Conservation (phyloP, 495 filamentous ascomycete genomes). For the Aspergillus mulundensis region DNA sequence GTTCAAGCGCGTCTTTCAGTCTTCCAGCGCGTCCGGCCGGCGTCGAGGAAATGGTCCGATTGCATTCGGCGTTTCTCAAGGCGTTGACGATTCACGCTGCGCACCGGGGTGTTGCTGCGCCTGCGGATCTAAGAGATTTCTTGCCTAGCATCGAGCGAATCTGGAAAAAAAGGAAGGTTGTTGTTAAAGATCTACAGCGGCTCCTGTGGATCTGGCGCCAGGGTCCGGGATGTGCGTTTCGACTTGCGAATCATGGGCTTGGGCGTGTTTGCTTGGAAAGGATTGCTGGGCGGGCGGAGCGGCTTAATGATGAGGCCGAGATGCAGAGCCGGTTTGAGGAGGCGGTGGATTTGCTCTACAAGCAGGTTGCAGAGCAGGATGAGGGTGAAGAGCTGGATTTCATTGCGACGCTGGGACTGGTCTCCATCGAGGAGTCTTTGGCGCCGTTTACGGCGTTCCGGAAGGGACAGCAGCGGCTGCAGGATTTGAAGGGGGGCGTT, state of each 20-base stretch:
- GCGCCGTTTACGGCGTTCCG: constrained; percentile 39
- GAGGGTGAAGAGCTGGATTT: constrained; percentile 25
- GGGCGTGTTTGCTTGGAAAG: constrained; percentile 37
- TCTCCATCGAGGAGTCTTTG: constrained; percentile 39
- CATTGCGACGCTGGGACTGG: constrained; percentile 32
- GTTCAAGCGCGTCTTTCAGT: not conserved
- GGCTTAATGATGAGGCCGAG: constrained; percentile 27
- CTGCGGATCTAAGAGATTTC: constrained; percentile 41
- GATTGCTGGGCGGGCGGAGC: constrained; percentile 13
- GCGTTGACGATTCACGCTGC: constrained; percentile 39
- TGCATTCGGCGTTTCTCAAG: constrained; percentile 39
- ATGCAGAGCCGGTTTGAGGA: constrained; percentile 39
- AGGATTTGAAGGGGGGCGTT: constrained; percentile 42
- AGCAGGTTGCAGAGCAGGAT: constrained; percentile 29
- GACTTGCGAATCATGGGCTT: constrained; percentile 43
- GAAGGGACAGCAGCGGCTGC: constrained; percentile 45
- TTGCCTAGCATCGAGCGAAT: constrained; percentile 37
- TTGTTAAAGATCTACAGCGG: constrained; percentile 40
- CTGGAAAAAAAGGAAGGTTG: constrained; percentile 48
- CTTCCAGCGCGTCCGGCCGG: constrained; percentile 25
- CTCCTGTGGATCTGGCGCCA: constrained; percentile 41
- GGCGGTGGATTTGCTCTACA: constrained; percentile 36
- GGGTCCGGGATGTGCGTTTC: constrained; percentile 25
- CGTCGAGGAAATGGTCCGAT: constrained; percentile 32
- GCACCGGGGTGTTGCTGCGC: constrained; percentile 34